phyloP scores from a whole-genome alignment of 306 rosid genomes.

The Quercus robur region DNA sequence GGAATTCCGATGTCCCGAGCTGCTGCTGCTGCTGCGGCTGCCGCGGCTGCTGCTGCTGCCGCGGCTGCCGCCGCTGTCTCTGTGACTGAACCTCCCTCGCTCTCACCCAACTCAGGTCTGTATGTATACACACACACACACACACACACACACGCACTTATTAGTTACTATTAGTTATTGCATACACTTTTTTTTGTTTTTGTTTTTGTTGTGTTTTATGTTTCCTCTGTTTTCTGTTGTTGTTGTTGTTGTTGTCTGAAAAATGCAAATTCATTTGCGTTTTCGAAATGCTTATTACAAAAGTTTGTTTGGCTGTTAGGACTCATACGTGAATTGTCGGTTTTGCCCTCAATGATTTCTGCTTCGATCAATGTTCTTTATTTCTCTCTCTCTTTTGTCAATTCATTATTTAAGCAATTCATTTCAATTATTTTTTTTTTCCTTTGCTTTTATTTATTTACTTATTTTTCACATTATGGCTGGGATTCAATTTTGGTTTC shows the following conservation, averaged over 20 bases:
- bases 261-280: not conserved
- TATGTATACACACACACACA: too few relatives aligned
- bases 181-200: not conserved
- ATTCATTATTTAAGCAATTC: not conserved
- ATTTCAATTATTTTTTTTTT: not conserved
- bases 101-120: conserved; percentile 21
- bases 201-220: not conserved
- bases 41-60: conserved; percentile 22
- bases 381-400: not conserved
- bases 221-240: not conserved
- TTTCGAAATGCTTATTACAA: not conserved
- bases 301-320: not conserved
- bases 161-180: too few relatives aligned
- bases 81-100: conserved; percentile 53
- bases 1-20: conserved; percentile 64
- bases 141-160: too few relatives aligned
- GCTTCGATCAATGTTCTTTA: not conserved
- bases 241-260: not conserved
- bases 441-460: not conserved
- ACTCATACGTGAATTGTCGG: conserved; percentile 6
- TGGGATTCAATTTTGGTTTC: too few relatives aligned
- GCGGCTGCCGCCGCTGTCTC: conserved; percentile 11
- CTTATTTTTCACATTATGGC: not conserved
- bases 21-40: conserved; percentile 8
- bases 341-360: conserved; percentile 8